These are phyloP conservation scores for Mycosphaerelloides madeirae DNA, from an alignment of 2,329 filamentous ascomycete species.

Conservation along the genomic window DNA sequence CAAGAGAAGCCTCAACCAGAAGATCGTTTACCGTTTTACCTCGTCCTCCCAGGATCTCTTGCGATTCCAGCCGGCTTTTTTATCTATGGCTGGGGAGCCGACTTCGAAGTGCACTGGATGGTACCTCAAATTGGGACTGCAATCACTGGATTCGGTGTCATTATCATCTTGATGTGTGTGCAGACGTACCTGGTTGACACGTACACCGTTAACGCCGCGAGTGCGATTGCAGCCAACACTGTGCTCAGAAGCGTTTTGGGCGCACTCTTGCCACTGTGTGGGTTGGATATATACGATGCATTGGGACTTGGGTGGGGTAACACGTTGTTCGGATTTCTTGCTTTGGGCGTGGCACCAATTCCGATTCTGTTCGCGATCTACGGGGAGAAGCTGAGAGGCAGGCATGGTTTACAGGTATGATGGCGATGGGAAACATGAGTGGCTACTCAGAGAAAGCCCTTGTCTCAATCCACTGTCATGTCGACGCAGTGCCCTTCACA, in stretches of 20 bases:
- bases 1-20: conserved; percentile 24
- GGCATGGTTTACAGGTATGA: neutral
- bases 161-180: conserved; percentile 21
- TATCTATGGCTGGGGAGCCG: conserved; percentile 17
- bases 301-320: conserved; percentile 59
- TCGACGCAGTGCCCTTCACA: too few relatives aligned
- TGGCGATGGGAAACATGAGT: too few relatives aligned
- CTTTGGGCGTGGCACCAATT: conserved; percentile 41
- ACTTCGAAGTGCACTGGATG: conserved; percentile 11
- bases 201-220: conserved; percentile 55
- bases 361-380: conserved; percentile 42
- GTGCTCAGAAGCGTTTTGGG: conserved; percentile 53
- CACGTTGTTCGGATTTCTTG: conserved; percentile 49
- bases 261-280: conserved; percentile 54
- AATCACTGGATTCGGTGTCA: conserved; percentile 21
- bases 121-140: conserved; percentile 24
- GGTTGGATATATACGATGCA: conserved; percentile 54
- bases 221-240: conserved; percentile 60
- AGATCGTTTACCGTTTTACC: conserved; percentile 8
- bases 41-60: conserved; percentile 7
- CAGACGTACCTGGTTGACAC: conserved; percentile 60
- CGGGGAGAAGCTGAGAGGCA: conserved; percentile 39
- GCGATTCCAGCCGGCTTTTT: conserved; percentile 10
- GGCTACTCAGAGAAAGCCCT: too few relatives aligned
- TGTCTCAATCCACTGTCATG: too few relatives aligned